Evolutionary conservation across 2,329 filamentous ascomycete species (phyloP), one percentile per base, ranked within the genome.

Genomic region (Diaporthe citrichinensis): DNA sequence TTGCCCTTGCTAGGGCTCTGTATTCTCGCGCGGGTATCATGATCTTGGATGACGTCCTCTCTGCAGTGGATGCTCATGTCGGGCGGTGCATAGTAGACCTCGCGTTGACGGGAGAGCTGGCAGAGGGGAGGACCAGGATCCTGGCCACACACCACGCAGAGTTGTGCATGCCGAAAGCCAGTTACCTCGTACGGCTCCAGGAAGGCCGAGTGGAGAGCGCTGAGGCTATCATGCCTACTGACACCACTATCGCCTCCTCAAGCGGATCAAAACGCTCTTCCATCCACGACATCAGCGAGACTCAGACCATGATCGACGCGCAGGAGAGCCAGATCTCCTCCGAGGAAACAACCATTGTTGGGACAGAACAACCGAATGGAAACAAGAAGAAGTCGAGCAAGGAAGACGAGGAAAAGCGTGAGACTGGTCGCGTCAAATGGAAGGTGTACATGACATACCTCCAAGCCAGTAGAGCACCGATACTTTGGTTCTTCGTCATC

Each of bases 91-190:
- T 92, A 14, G 90, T 84, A 15, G 79, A 91, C 75, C 81, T 86
- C 61, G 90, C 89, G 0, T 84, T 91, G 61, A 85, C 87, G 41
- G 85, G 86, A 12, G 84, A 91, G 1, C 88, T 91, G 0, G 84
- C 86, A 57, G 65, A 72, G 14, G 87, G 88, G 28, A 85, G 91
- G 44, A 93, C 92, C 0, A 92, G 91, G 0, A 91, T 94, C 59
- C 86, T 92, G 6, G 92, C 93, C 62, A 92, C 92, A 0, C 90
- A 92, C 80, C 83, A 84, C 55, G 78, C 80, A 1, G 83, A 84
- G 61, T 78, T 83, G 74, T 82, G 82, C 49, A 71, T 81, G 28
- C 79, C 80, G 0, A 77, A 79, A 36, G 81, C 82, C 1, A 80
- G 80, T 28, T 83, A 81, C 28, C 73, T 82, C 17, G 80, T 84